Evolutionary conservation across 257 asterid species (phyloP), one percentile per base, ranked within the genome.

Genomic region (Ballota nigra): DNA sequence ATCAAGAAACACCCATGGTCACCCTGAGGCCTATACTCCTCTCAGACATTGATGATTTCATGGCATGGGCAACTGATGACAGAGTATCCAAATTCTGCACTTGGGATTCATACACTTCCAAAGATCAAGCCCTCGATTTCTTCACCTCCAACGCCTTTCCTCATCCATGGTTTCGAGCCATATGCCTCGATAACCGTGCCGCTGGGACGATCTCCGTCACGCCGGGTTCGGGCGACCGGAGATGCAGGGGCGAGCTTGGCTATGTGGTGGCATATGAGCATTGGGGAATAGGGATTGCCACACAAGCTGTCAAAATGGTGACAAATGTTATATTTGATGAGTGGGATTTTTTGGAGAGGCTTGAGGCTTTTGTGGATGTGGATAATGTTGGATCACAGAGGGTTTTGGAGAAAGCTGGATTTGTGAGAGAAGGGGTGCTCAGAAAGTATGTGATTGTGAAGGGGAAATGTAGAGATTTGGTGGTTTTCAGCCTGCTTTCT

Each of bases 61-160:
- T 89, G 96, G 72, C 63, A 22, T 89, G 94, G 90, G 85, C 75
- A 11, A 51, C 79, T 12, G 91, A 87, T 73, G 92, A 82, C 5
- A 80, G 75, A 60, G 94, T 89, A 5, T 74, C 69, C 53, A 67
- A 64, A 8, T 85, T 66, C 69, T 83, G 88, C 77, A 3, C 11
- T 1, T 87, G 93, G 90, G 90, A 87, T 4, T 71, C 88, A 1
- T 85, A 79, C 74, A 81, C 84, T 41, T 84, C 82, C 1, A 84
- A 26, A 52, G 78, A 79, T 1, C 69, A 73, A 12, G 86, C 86
- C 9, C 49, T 79, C 1, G 16, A 69, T 22, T 82, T 47, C 77
- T 1, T 82, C 71, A 75, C 62, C 40, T 81, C 76, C 47, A 10
- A 0, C 10, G 96, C 88, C 6, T 77, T 73, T 1, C 84, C 74